Evolutionary conservation across 305 asterid species (phyloP), one percentile per base, ranked within the genome.

Genomic region (Fraxinus albicans): DNA sequence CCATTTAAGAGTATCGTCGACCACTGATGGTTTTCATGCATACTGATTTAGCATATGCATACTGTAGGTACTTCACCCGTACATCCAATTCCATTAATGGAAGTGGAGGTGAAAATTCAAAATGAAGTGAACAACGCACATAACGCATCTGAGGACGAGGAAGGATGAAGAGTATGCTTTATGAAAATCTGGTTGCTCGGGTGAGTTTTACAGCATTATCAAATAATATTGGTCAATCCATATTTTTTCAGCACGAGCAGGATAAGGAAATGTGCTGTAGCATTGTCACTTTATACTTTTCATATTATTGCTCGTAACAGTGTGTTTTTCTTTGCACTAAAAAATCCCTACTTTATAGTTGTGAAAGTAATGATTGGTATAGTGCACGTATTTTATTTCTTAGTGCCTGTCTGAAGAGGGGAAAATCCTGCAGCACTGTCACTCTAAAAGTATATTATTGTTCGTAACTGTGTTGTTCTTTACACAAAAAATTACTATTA

Each of bases 51-150:
- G 21, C n/a, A 17, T 15, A 1, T 50, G 60, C 21, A 3, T 63
- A 33, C 42, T 88, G 89, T 90, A 93, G 97, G 91, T 73, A 87
- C 89, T 78, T 84, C 88, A 38, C 88, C 92, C 2, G 29, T 80
- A 8, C 85, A 87, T 83, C 91, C 89, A 1, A 44, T 85, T 36
- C 89, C 90, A 12, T 80, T 85, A 69, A 86, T 88, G 84, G 91
- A 84, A 79, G 81, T 86, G 73, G 91, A 90, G 80, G 81, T 88
- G 83, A 83, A 86, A 77, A 78, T 84, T 81, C 87, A 84, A 27
- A 86, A 53, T 50, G 42, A 82, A 80, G 87, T 79, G 8, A 83
- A 84, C 33, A 80, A 70, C 27, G 77, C 69, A 47, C 88, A 83
- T 42, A 63, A 80, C 84, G 25, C 87, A 25, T 80, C 89, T n/a